Evolutionary conservation across 768 basidiomycete species (phyloP), one percentile per base, ranked within the genome.

Genomic region (Agaricus subrufescens): DNA sequence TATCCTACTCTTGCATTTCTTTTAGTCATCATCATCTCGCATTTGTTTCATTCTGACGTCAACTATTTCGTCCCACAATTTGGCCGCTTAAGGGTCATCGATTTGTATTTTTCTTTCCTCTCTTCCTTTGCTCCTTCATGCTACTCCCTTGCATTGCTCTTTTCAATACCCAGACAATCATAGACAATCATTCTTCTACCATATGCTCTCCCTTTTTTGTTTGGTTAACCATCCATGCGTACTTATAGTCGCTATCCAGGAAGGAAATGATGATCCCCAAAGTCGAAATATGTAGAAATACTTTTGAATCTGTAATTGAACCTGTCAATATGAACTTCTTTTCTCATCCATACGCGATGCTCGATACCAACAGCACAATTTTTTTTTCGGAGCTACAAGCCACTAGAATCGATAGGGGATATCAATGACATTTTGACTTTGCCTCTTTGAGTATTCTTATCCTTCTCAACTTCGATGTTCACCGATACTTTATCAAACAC

Each of bases 401-500:
- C 67, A 27, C 66, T 70, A 15, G 79, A 78, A 71, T 90, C 82
- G 23, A 90, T 73, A 5, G 89, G 90, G 50, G 79, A 72, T 10
- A 85, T 75, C 29, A 94, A 75, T 5, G 79, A 82, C 91, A 92
- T 92, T 72, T 87, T 91, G 6, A 96, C 93, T 60, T 85, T 85
- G 9, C 91, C 93, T 58, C 94, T 75, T 65, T 95, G 92, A 15
- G 94, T 97, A 61, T 94, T 95, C 65, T 81, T 88, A 65, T 97
- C 96, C 77, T 94, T 97, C 70, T 96, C 94, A 5, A 98, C 91
- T 57, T 86, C 83, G 42, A 99, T 89, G 61, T 84, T 80, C n/a
- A 98, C 95, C 30, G 71, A 78, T 46, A 98, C 91, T 71, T 94
- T 94, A 74, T 97, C 94, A 66, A 99, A 98, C 25, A 98, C 92